phyloP scores from a whole-genome alignment of 2,329 filamentous ascomycete species.

The Venturia carpophila region DNA sequence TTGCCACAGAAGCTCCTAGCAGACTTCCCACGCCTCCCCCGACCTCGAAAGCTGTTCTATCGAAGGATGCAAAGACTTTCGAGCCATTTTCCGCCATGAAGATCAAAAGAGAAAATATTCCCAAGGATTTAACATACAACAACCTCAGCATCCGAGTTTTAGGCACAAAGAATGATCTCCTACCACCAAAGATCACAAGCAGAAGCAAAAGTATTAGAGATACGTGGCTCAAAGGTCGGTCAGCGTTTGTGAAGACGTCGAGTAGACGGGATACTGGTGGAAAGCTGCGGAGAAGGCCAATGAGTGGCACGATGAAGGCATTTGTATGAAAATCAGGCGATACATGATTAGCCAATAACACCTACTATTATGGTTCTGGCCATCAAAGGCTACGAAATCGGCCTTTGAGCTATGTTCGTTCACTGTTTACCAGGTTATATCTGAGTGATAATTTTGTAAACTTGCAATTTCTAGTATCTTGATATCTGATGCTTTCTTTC shows the following conservation, averaged over 20 bases:
- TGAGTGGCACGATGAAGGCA: background rate
- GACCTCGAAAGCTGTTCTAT: background rate
- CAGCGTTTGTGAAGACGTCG: constrained; percentile 4
- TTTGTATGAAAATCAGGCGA: constrained; percentile 1
- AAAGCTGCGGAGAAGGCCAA: constrained; percentile 2
- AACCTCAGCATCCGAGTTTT: constrained; percentile 14
- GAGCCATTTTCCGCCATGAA: background rate
- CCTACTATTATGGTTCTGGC: too few species aligned
- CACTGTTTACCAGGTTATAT: too few species aligned
- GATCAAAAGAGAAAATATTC: background rate
- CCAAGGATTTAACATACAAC: constrained; percentile 13
- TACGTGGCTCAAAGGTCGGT: constrained; percentile 13
- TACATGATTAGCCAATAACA: background rate
- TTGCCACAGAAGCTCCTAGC: constrained; percentile 12
- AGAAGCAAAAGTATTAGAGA: constrained; percentile 9
- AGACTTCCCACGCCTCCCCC: constrained; percentile 11
- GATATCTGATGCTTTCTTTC: too few species aligned
- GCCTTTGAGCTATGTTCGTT: too few species aligned
- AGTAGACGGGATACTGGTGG: background rate
- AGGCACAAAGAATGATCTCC: background rate
- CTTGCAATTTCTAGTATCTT: too few species aligned
- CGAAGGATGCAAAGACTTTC: background rate
- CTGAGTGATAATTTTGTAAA: too few species aligned
- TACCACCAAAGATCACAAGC: constrained; percentile 14
- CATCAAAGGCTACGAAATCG: too few species aligned